Conservation (phyloP, 306 rosid genomes). For the Castanea mollissima region DNA sequence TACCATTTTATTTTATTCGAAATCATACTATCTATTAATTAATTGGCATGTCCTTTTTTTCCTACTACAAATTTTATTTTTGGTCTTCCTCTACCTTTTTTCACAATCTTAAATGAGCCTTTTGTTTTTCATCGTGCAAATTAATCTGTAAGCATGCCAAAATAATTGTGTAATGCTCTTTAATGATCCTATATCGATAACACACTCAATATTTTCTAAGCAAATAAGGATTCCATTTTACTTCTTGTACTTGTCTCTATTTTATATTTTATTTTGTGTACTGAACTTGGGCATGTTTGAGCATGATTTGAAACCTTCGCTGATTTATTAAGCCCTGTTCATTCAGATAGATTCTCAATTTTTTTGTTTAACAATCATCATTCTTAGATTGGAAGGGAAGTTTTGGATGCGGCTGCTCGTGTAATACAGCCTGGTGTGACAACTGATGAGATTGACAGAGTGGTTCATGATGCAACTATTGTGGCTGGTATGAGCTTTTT, state of each 20-base stretch:
- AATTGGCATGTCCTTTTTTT: too few relatives aligned
- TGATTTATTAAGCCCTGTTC: neutral
- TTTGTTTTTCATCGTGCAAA: neutral
- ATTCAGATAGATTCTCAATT: neutral
- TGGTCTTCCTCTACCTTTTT: neutral
- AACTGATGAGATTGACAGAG: constrained; percentile 91
- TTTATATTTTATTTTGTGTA: neutral
- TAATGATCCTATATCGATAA: neutral
- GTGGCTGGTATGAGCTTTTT: constrained; percentile 65
- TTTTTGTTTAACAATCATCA: neutral
- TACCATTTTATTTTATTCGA: too few relatives aligned
- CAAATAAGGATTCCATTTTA: neutral
- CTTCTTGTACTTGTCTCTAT: neutral
- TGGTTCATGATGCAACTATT: constrained; percentile 88
- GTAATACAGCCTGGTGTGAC: constrained; percentile 83
- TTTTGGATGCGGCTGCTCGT: constrained; percentile 89
- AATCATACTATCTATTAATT: too few relatives aligned
- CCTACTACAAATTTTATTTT: too few relatives aligned
- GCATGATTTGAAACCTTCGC: neutral
- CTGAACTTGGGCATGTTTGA: neutral
- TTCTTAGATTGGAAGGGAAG: constrained; percentile 79
- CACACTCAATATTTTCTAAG: neutral
- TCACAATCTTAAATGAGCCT: too few relatives aligned
- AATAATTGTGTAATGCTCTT: neutral
- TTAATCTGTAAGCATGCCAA: neutral